Conservation (phyloP, 2,329 filamentous ascomycete genomes). For the Nakataea oryzae region DNA sequence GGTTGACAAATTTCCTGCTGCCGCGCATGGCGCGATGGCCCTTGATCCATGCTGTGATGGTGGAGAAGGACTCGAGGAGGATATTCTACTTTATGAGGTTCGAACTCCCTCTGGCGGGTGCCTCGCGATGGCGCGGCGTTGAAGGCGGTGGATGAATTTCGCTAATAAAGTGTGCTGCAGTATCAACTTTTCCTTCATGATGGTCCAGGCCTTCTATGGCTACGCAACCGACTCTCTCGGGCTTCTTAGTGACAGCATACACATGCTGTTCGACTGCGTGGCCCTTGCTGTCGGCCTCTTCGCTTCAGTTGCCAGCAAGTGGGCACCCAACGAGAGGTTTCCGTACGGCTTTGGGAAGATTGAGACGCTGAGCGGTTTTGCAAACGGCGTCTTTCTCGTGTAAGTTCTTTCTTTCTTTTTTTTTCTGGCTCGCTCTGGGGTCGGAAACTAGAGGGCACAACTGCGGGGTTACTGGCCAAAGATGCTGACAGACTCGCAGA, state of each 20-base stretch:
- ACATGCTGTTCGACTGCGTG: slow-evolving; percentile 99
- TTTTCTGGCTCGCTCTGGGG: too few relatives aligned
- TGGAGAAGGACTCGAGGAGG: slow-evolving; percentile 83
- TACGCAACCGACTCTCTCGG: slow-evolving; percentile 88
- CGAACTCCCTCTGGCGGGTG: slow-evolving; percentile 16
- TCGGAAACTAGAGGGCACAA: too few relatives aligned
- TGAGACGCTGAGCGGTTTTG: slow-evolving; percentile 90
- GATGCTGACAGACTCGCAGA: slow-evolving; percentile 28
- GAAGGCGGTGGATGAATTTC: too few relatives aligned
- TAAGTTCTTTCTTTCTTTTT: slow-evolving; percentile 27
- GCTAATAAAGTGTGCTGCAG: slow-evolving; percentile 29
- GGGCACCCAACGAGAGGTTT: slow-evolving; percentile 80
- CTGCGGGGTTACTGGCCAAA: too few relatives aligned
- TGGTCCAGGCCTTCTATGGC: slow-evolving; percentile 87
- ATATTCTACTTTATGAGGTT: slow-evolving; percentile 97
- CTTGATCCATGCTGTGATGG: slow-evolving; percentile 73
- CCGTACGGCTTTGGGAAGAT: slow-evolving; percentile 97
- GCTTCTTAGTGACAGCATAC: slow-evolving; percentile 92
- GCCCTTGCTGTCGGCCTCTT: slow-evolving; percentile 83
- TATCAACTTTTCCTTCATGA: slow-evolving; percentile 91
- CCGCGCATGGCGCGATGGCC: slow-evolving; percentile 60
- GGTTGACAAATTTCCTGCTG: slow-evolving; percentile 64
- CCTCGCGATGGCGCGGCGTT: not conserved
- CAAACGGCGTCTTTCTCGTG: slow-evolving; percentile 91
- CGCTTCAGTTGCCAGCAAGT: slow-evolving; percentile 91